Percentiles rank a stretch among this genome's conserved stretches.
Conservation (phyloP, 2,329 filamentous ascomycete species). For the Diaporthe sp. region DNA sequence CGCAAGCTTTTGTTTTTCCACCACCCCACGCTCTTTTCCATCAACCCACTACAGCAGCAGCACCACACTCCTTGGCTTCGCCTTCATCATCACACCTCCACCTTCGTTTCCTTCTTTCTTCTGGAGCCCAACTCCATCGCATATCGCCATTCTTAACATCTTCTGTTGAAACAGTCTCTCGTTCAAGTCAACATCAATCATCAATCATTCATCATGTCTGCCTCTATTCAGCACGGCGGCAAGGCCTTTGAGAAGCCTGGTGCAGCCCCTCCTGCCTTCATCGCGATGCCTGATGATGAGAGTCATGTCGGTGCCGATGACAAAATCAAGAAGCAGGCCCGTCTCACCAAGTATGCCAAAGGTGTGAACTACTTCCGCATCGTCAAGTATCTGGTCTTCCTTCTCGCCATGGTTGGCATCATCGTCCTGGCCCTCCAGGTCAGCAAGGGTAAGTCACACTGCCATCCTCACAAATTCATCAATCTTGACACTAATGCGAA, state of each 20-base stretch:
- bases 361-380: conserved; percentile 10
- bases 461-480: background rate
- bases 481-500: background rate
- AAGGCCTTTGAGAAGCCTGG: conserved; percentile 20
- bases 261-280: background rate
- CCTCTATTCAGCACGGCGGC: background rate
- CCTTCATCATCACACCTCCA: background rate
- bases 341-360: conserved; percentile 15
- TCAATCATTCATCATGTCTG: conserved; percentile 16
- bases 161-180: conserved; percentile 23
- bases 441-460: conserved; percentile 19
- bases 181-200: conserved; percentile 20
- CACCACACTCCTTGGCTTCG: conserved; percentile 29
- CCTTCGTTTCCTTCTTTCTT: background rate
- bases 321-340: background rate
- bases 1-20: conserved; percentile 27
- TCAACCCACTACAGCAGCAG: background rate
- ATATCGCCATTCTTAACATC: conserved; percentile 6
- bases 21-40: conserved; percentile 3
- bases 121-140: background rate
- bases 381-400: conserved; percentile 23
- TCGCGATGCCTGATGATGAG: background rate
- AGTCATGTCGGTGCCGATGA: background rate
- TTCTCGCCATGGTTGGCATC: conserved; percentile 27
- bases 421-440: conserved; percentile 33